Conservation (phyloP, 495 filamentous ascomycete species). For the Terfezia claveryi region DNA sequence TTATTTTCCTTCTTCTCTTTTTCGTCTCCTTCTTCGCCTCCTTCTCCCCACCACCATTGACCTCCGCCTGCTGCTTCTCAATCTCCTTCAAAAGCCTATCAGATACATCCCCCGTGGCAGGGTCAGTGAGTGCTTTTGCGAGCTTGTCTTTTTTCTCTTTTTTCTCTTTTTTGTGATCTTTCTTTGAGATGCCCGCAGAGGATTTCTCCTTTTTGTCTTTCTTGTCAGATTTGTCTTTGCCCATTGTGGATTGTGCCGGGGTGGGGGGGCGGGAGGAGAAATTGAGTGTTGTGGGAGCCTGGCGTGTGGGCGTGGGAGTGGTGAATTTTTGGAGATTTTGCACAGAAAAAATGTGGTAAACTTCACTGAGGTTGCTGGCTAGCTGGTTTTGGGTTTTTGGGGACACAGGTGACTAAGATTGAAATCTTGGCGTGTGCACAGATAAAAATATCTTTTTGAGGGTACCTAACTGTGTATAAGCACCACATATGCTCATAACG, state of each 20-base stretch:
- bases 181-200: background rate
- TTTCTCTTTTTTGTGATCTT: slow-evolving; percentile 2
- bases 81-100: slow-evolving; percentile 5
- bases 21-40: slow-evolving; percentile 4
- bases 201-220: background rate
- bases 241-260: too few species aligned
- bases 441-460: too few species aligned
- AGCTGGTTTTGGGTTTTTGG: too few species aligned
- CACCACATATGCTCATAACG: too few species aligned
- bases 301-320: too few species aligned
- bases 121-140: background rate
- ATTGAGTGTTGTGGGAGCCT: background rate
- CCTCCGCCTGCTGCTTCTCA: slow-evolving; percentile 8
- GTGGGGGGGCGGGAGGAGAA: too few species aligned
- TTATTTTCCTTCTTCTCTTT: slow-evolving; percentile 7
- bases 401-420: too few species aligned
- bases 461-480: too few species aligned
- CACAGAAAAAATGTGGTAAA: too few species aligned
- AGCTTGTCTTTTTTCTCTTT: slow-evolving; percentile 5
- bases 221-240: background rate
- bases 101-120: background rate
- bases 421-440: too few species aligned
- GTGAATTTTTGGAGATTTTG: too few species aligned
- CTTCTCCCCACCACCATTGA: slow-evolving; percentile 1
- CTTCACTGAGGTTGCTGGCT: too few species aligned